A percentile compares a stretch with the other conserved stretches of the same genome.
These are phyloP conservation scores for Ophiostoma ulmi DNA, from an alignment of 2,329 filamentous ascomycete species.

Conservation along the genomic window DNA sequence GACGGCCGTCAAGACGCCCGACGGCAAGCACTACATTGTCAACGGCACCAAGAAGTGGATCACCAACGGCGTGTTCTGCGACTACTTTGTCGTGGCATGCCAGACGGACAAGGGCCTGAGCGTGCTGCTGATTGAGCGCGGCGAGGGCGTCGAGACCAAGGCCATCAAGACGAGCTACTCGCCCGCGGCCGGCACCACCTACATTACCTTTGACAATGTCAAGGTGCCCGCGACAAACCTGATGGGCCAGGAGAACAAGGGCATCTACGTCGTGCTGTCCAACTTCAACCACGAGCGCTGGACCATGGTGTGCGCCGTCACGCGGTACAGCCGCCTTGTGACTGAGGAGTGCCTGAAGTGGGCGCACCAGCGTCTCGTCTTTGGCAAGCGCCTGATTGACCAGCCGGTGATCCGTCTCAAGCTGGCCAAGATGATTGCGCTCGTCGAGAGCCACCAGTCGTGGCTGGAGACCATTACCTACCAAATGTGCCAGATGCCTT, in stretches of 20 bases:
- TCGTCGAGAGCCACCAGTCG: slow-evolving; percentile 74
- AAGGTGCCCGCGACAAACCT: slow-evolving; percentile 76
- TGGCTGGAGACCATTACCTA: slow-evolving; percentile 82
- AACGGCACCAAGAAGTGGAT: slow-evolving; percentile 83
- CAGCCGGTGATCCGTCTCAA: slow-evolving; percentile 81
- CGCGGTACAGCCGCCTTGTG: slow-evolving; percentile 61
- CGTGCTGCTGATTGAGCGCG: slow-evolving; percentile 68
- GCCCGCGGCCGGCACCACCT: slow-evolving; percentile 70
- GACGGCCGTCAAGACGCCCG: slow-evolving; percentile 68
- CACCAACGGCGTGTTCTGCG: slow-evolving; percentile 60
- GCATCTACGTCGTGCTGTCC: slow-evolving; percentile 74
- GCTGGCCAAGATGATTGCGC: slow-evolving; percentile 82
- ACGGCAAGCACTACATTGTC: slow-evolving; percentile 67
- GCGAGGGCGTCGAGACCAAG: slow-evolving; percentile 70
- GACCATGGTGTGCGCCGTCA: slow-evolving; percentile 64
- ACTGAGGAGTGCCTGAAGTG: slow-evolving; percentile 85
- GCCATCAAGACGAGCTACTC: slow-evolving; percentile 79
- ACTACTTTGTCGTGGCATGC: slow-evolving; percentile 80
- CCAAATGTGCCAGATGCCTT: slow-evolving; percentile 83
- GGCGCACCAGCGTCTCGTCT: slow-evolving; percentile 80
- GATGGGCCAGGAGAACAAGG: slow-evolving; percentile 77
- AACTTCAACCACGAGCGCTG: slow-evolving; percentile 89
- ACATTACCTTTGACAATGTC: slow-evolving; percentile 78
- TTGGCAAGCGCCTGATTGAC: slow-evolving; percentile 74
- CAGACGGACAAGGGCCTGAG: slow-evolving; percentile 73